These are phyloP conservation scores for Triglochin maritima DNA, from an alignment of 106 monocot genomes.

Conservation along the genomic window DNA sequence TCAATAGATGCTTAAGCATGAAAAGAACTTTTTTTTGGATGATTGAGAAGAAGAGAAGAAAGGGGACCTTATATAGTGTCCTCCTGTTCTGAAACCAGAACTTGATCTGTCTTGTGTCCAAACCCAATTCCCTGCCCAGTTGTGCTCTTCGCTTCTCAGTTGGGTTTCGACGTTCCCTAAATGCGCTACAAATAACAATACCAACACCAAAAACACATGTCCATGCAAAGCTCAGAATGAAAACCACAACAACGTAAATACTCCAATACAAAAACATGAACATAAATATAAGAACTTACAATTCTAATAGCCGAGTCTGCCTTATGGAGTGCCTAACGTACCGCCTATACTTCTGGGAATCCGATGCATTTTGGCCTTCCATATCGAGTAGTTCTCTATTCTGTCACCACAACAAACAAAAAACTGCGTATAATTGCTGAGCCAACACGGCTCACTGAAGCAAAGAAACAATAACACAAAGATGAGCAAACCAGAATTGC, in stretches of 20 bases:
- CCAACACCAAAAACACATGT: background rate
- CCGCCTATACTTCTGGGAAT: slow-evolving; percentile 23
- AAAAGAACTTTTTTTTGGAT: no score
- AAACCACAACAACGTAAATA: background rate
- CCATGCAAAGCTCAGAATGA: background rate
- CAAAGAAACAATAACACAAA: no score
- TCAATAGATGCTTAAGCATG: no score
- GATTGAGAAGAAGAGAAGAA: background rate
- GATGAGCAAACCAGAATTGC: no score
- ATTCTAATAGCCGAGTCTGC: slow-evolving; percentile 43
- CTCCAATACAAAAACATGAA: background rate
- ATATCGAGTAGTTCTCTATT: no score
- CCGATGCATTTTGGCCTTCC: no score
- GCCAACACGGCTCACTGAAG: no score
- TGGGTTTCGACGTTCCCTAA: slow-evolving; percentile 84
- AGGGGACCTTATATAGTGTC: slow-evolving; percentile 71
- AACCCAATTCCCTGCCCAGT: slow-evolving; percentile 57
- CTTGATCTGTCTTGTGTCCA: slow-evolving; percentile 93
- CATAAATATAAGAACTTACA: slow-evolving; percentile 29
- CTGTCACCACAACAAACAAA: no score
- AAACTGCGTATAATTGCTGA: no score
- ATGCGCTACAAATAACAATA: slow-evolving; percentile 33
- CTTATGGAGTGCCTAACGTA: slow-evolving; percentile 27
- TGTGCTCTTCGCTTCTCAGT: slow-evolving; percentile 94
- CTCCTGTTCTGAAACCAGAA: slow-evolving; percentile 98